A percentile compares a stretch with the other conserved stretches of the same genome.
Evolutionary conservation across 768 basidiomycete genomes (phyloP).

Genomic region (Artomyces pyxidatus): DNA sequence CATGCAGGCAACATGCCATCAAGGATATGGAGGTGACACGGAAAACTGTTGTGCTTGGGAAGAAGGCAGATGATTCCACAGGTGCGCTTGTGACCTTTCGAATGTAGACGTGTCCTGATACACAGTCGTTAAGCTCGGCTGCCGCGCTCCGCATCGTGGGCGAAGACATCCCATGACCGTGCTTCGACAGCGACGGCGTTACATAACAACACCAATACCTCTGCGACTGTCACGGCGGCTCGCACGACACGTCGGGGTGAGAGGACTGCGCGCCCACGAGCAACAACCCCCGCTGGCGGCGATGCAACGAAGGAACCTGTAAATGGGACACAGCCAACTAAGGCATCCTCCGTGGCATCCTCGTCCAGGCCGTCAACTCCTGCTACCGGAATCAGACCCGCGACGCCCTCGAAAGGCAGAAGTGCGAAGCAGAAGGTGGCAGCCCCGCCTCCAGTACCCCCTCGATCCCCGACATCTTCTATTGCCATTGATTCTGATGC

Average conservation of each 20-base stretch:
- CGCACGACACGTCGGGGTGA: constrained; percentile 18
- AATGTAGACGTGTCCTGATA: constrained; percentile 4
- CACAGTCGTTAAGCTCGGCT: constrained; percentile 33
- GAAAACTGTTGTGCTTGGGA: constrained; percentile 36
- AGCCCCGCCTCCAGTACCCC: constrained; percentile 10
- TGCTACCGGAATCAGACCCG: constrained; percentile 20
- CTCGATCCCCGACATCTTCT: constrained; percentile 19
- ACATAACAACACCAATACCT: constrained; percentile 21
- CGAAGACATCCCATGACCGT: constrained; percentile 21
- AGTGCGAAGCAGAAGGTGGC: constrained; percentile 3
- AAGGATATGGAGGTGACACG: constrained; percentile 76
- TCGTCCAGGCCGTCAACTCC: constrained; percentile 56
- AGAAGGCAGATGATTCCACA: constrained; percentile 45
- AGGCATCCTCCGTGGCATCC: constrained; percentile 39
- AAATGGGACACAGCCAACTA: constrained; percentile 29
- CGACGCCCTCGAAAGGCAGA: constrained; percentile 1
- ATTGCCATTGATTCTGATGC: constrained; percentile 20
- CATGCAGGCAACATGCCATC: constrained; percentile 78
- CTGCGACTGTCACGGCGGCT: constrained; percentile 4
- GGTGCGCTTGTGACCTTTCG: constrained; percentile 4
- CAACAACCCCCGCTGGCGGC: constrained; percentile 31
- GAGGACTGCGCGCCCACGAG: constrained; percentile 26
- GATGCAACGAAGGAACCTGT: constrained; percentile 9
- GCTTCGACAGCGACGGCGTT: constrained; percentile 18
- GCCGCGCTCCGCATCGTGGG: constrained; percentile 49